Conservation (phyloP, 1,139 yeast species). For the Yamadazyma friedrichii region DNA sequence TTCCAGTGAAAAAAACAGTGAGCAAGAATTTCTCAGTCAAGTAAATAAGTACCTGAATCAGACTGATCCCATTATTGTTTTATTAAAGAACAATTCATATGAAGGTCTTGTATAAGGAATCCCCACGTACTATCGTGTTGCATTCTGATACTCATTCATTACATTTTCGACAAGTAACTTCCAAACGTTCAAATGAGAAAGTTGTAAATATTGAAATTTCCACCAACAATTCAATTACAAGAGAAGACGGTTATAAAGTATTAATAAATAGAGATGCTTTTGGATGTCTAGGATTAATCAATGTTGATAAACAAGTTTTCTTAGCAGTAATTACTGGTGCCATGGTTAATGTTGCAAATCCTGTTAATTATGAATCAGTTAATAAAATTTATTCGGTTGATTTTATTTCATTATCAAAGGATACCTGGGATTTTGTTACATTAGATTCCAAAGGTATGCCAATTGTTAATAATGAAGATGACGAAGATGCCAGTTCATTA, state of each 20-base stretch:
- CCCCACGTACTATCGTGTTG: slow-evolving; percentile 55
- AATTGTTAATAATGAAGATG: slow-evolving; percentile 17
- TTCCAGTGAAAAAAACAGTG: neutral
- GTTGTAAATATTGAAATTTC: slow-evolving; percentile 56
- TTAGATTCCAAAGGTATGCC: slow-evolving; percentile 67
- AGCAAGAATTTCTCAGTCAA: slow-evolving; percentile 1
- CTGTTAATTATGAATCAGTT: slow-evolving; percentile 76
- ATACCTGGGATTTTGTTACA: slow-evolving; percentile 78
- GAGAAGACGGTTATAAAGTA: slow-evolving; percentile 42
- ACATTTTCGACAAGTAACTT: slow-evolving; percentile 39
- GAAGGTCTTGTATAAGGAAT: slow-evolving; percentile 50
- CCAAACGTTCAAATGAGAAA: slow-evolving; percentile 18
- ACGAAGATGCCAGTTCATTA: slow-evolving; percentile 17
- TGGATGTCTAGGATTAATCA: slow-evolving; percentile 86
- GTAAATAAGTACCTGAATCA: no score
- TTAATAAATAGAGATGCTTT: slow-evolving; percentile 58
- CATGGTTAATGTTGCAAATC: slow-evolving; percentile 74
- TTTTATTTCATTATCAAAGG: slow-evolving; percentile 69
- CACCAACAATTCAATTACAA: slow-evolving; percentile 37
- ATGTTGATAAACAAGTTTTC: slow-evolving; percentile 63
- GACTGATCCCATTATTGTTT: neutral
- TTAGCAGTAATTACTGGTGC: slow-evolving; percentile 78
- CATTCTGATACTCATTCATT: slow-evolving; percentile 51
- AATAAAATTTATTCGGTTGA: slow-evolving; percentile 82
- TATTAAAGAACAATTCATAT: slow-evolving; percentile 19